Evolutionary conservation across 129 eudicot species (phyloP).

Genomic region (Tagetes patula): DNA sequence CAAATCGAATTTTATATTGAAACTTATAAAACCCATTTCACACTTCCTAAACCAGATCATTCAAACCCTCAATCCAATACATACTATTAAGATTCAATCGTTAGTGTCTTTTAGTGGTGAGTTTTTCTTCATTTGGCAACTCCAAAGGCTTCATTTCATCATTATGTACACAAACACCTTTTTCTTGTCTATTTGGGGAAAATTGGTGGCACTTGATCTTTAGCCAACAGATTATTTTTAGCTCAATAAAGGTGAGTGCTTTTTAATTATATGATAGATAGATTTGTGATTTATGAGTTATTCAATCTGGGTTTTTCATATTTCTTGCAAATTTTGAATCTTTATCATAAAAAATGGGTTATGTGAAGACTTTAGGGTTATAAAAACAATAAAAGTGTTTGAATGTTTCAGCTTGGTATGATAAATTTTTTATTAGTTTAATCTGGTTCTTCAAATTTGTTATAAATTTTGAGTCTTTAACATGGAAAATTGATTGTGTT

Average conservation of each 20-base stretch:
- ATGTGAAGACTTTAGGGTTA: too few species aligned
- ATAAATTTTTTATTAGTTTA: neutral
- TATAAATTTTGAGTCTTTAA: conserved; percentile 16
- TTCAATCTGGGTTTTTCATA: conserved; percentile 14
- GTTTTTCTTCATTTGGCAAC: neutral
- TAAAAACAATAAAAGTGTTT: too few species aligned
- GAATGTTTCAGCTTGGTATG: too few species aligned
- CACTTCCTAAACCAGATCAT: conserved; percentile 16
- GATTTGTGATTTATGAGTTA: neutral
- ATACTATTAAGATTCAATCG: neutral
- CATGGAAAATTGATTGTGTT: neutral
- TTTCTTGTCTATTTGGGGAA: neutral
- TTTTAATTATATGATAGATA: neutral
- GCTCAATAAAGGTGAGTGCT: conserved; percentile 25
- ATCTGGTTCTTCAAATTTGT: conserved; percentile 16
- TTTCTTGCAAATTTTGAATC: conserved; percentile 20
- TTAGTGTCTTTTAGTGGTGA: conserved; percentile 3
- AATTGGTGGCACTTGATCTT: neutral
- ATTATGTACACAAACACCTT: neutral
- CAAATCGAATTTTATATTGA: neutral
- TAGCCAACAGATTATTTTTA: conserved; percentile 6
- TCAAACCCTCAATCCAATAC: conserved; percentile 4
- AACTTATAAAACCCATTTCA: conserved; percentile 17
- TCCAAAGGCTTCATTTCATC: neutral
- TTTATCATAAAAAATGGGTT: neutral